Evolutionary conservation across 73 alveolate species (phyloP), one percentile per base, ranked within the genome.

Genomic region (Paramecium sexaurelia): DNA sequence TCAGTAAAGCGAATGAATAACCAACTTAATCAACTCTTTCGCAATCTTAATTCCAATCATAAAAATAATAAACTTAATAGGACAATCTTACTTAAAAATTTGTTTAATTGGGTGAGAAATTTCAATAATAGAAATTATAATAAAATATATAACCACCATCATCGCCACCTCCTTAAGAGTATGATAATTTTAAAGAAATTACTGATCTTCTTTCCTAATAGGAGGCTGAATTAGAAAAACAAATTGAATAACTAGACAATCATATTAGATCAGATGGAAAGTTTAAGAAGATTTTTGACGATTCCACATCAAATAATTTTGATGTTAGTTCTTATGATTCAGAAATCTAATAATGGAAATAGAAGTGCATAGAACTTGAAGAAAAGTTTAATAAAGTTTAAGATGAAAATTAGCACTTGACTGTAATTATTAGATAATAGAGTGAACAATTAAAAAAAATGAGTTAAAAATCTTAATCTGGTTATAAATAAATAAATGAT

Each of bases 141-240:
- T 40, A 43, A 24, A 26, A 1, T 1, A 32, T 2, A 2, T n/a
- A 35, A 27, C 8, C 2, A 45, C 24, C 57, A 11, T 2, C 20
- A 45, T 10, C 41, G 5, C 75, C 75, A 24, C 32, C 47, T 22
- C 71, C 43, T 13, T 8, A 27, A 0, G 68, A 39, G 22, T 43
- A 37, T 37, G 73, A 41, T 41, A 39, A 78, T 45, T 41, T 45
- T 11, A 45, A 78, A 29, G 90, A 78, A 33, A 78, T 78, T 1
- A 45, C 68, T 3, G 90, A 56, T 24, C 29, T 78, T 37, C 26
- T 78, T 0, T 24, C 75, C 0, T 13, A 78, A 41, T 78, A 78
- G 22, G 90, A 78, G 45, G 90, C 45, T 20, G 90, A 78, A 78
- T 78, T 78, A 11, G 40, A 78, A 78, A 41, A 26, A 39, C 13